Evolutionary conservation across 2,329 filamentous ascomycete genomes (phyloP).

Genomic region (Zymoseptoria brevis): DNA sequence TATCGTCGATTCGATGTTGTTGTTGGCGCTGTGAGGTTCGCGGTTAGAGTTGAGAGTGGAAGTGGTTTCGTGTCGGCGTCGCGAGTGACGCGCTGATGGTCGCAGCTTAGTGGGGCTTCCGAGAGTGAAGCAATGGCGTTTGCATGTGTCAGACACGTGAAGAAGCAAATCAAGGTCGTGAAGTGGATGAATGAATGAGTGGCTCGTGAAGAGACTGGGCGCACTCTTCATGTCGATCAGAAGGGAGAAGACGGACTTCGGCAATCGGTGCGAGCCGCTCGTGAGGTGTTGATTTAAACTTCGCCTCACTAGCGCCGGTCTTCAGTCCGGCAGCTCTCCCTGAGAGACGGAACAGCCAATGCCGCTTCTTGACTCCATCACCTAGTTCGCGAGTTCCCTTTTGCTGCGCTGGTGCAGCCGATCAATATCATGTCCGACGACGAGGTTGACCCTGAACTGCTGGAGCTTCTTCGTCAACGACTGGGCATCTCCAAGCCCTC

Average conservation of each 20-base stretch:
- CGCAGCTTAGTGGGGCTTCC: not conserved
- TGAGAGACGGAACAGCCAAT: not conserved
- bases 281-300: not conserved
- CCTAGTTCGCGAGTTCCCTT: not conserved
- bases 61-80: not conserved
- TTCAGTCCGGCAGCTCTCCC: not conserved
- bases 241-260: not conserved
- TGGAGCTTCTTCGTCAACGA: constrained; percentile 77
- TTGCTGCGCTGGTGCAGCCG: too few species aligned
- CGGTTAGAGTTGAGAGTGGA: not conserved
- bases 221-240: not conserved
- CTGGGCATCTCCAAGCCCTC: constrained; percentile 40
- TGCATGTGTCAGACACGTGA: not conserved
- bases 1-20: not conserved
- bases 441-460: constrained; percentile 78
- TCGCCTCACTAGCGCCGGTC: not conserved
- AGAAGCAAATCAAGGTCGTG: not conserved
- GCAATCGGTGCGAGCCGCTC: not conserved
- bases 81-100: not conserved
- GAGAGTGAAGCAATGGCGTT: not conserved
- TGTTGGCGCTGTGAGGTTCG: not conserved
- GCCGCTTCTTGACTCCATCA: not conserved
- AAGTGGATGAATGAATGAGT: not conserved
- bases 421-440: constrained; percentile 73
- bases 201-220: not conserved